Evolutionary conservation across 805 yeast genomes (phyloP).

Genomic region (baker's yeast (Saccharomyces cerevisiae)): DNA sequence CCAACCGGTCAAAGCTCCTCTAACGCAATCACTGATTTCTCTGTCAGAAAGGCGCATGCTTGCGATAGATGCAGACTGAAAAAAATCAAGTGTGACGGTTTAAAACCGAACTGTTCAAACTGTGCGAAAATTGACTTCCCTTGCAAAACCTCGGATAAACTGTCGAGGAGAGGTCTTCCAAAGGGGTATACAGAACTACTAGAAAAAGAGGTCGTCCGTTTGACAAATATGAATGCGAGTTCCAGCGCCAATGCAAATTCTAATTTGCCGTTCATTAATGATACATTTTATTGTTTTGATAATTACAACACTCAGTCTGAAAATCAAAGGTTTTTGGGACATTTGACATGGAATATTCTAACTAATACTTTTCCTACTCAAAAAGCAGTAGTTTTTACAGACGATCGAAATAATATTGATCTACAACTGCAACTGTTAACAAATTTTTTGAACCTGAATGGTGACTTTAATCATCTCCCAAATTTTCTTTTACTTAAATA

Average conservation of each 20-base stretch:
- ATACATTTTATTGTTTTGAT: constrained; percentile 19
- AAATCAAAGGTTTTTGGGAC: constrained; percentile 16
- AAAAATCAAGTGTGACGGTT: constrained; percentile 47
- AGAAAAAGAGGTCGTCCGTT: constrained; percentile 50
- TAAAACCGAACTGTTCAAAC: constrained; percentile 46
- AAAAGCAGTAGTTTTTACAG: not conserved
- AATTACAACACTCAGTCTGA: constrained; percentile 10
- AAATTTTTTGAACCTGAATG: constrained; percentile 14
- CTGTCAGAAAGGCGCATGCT: constrained; percentile 45
- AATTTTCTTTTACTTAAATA: constrained; percentile 14
- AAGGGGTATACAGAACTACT: constrained; percentile 73
- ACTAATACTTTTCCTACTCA: not conserved
- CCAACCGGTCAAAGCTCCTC: not conserved
- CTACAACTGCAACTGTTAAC: not conserved
- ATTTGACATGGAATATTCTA: constrained; percentile 20
- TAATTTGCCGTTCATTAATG: constrained; percentile 20
- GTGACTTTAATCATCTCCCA: constrained; percentile 12
- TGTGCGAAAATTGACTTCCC: constrained; percentile 57
- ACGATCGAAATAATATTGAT: not conserved
- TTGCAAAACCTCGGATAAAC: constrained; percentile 64
- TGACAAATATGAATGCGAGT: not conserved
- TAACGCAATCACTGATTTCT: not conserved
- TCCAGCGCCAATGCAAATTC: not conserved
- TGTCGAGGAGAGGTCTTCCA: constrained; percentile 71
- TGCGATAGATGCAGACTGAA: constrained; percentile 69